phyloP scores from a whole-genome alignment of 306 rosid species.

The Hippophae rhamnoides region DNA sequence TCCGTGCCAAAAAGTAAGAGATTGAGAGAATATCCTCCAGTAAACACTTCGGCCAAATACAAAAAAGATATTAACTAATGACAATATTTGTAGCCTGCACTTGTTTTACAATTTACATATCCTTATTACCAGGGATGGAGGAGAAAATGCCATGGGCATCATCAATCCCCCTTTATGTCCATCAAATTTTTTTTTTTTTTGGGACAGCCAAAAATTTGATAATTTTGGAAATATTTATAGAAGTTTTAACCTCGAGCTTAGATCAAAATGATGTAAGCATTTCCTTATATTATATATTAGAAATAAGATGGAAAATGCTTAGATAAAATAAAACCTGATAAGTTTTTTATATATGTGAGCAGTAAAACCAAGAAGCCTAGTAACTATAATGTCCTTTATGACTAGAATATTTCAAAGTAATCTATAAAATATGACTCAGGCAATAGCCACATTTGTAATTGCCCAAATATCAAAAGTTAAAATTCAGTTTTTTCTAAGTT shows the following conservation, averaged over 20 bases:
- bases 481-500: too few relatives aligned
- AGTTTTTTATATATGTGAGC: not conserved
- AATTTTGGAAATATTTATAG: not conserved
- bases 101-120: not conserved
- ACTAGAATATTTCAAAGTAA: too few relatives aligned
- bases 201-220: not conserved
- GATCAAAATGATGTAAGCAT: not conserved
- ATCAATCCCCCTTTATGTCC: not conserved
- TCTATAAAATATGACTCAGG: too few relatives aligned
- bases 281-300: not conserved
- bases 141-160: not conserved
- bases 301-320: not conserved
- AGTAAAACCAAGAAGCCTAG: not conserved
- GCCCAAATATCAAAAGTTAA: too few relatives aligned
- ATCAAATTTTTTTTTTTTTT: too few relatives aligned
- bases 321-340: not conserved
- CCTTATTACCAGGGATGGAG: slow-evolving; percentile 1
- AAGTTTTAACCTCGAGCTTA: not conserved
- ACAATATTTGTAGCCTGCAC: not conserved
- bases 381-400: not conserved
- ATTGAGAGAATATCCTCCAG: not conserved
- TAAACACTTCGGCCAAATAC: not conserved
- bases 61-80: not conserved
- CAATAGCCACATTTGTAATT: too few relatives aligned
- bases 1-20: too few relatives aligned